Evolutionary conservation across 306 rosid genomes (phyloP), one percentile per base, ranked within the genome.

Genomic region (Vicia faba): DNA sequence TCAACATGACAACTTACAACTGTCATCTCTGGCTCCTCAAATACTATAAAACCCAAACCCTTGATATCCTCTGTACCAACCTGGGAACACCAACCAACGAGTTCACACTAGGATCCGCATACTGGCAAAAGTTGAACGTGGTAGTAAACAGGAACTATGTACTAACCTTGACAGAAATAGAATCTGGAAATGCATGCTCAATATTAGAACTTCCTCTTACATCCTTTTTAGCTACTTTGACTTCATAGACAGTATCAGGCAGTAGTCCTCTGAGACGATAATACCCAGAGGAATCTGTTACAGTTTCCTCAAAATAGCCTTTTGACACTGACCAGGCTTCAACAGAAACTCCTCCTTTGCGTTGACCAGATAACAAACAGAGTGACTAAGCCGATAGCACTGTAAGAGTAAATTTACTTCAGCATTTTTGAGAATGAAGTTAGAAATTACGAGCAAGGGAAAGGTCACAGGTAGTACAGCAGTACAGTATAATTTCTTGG

Each of bases 311-410:
- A 31, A 85, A 85, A 95, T 86, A 88, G 55, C 95, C 95, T 81
- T 85, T 93, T 65, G 97, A 85, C 78, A 82, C 97, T 44, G 99
- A 84, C 55, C 95, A 85, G 50, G 97, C 99, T 80, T 90, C 99
- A 79, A 95, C 83, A 33, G 93, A 80, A 57, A 88, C 92, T 15
- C 93, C 99, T 85, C 85, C 99, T 78, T 84, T 95, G 80, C 96
- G 97, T 72, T 83, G 96, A 64, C 99, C 97, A 70, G 99, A 85
- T 79, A 95, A 71, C 61, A 95, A 75, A 56, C n/a, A n/a, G n/a
- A n/a, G n/a, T n/a, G 95, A 76, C 88, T 46, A 60, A 59, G 48
- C 99, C 99, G 69, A 68, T 83, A 68, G 96, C 99, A 85, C 99
- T 95, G 88, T 40, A 81, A 68, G 57, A 73, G 35, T 74, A 58